phyloP scores from a whole-genome alignment of 129 eudicot species.

The Arctium minus region DNA sequence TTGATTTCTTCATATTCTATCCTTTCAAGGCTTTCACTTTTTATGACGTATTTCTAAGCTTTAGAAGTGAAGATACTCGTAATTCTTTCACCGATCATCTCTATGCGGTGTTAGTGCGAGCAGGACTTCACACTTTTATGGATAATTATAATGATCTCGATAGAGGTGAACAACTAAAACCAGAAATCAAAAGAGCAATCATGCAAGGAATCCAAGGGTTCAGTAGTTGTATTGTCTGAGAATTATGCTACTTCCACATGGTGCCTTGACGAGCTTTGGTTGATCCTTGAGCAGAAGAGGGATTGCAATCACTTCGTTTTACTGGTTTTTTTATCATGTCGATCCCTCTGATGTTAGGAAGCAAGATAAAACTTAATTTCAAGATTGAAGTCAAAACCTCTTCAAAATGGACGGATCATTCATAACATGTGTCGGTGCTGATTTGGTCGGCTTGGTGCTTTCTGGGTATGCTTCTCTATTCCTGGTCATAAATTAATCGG shows the following conservation, averaged over 20 bases:
- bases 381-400: not conserved
- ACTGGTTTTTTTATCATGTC: not conserved
- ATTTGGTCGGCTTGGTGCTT: not conserved
- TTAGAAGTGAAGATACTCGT: not conserved
- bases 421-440: not conserved
- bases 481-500: not conserved
- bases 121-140: not conserved
- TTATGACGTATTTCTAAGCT: slow-evolving; percentile 13
- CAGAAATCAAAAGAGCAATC: not conserved
- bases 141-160: not conserved
- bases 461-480: slow-evolving; percentile 3
- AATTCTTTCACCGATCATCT: slow-evolving; percentile 10
- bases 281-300: not conserved
- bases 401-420: not conserved
- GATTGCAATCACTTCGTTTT: slow-evolving; percentile 3
- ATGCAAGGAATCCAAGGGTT: not conserved
- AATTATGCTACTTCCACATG: not conserved
- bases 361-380: not conserved
- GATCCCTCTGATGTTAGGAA: not conserved
- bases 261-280: not conserved
- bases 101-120: not conserved
- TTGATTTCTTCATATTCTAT: not conserved
- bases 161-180: not conserved
- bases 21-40: not conserved
- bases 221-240: not conserved